Percentiles rank a stretch among this genome's conserved stretches.
Conservation (phyloP, 1,139 yeast species). For the Saccharomyces hybrid region DNA sequence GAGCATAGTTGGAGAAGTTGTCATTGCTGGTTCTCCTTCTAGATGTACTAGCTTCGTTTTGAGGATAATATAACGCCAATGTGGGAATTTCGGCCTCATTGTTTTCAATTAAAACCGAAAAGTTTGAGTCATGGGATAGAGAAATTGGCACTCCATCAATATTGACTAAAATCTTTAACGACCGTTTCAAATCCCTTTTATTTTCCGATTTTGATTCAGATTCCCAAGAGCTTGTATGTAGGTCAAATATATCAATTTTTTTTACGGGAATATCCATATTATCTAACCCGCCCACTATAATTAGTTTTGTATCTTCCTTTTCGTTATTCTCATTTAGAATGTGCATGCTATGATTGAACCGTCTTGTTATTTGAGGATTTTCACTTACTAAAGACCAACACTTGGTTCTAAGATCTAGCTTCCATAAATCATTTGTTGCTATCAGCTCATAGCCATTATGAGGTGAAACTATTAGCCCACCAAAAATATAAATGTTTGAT, state of each 20-base stretch:
- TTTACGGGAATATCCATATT: constrained; percentile 36
- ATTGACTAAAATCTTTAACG: constrained; percentile 10
- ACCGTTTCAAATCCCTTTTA: not conserved
- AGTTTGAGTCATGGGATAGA: constrained; percentile 16
- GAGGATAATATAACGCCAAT: constrained; percentile 18
- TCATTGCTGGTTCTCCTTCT: not conserved
- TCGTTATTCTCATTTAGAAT: constrained; percentile 38
- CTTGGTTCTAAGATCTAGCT: constrained; percentile 44
- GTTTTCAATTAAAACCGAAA: constrained; percentile 23
- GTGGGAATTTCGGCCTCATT: constrained; percentile 25
- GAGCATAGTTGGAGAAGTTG: not conserved
- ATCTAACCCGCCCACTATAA: constrained; percentile 59
- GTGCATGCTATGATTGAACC: constrained; percentile 51
- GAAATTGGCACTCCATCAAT: constrained; percentile 19
- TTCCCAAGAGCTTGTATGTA: constrained; percentile 43
- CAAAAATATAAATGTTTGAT: constrained; percentile 49
- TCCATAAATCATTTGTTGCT: constrained; percentile 62
- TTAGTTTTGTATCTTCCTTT: constrained; percentile 46
- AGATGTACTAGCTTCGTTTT: constrained; percentile 2
- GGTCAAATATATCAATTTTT: constrained; percentile 46
- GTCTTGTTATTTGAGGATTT: constrained; percentile 33
- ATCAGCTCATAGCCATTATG: constrained; percentile 34
- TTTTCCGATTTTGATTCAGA: constrained; percentile 20
- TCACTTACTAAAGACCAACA: constrained; percentile 48
- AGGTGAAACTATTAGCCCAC: constrained; percentile 44